Base-by-base conservation (phyloP, 75 land plant species). In the Cryptomeria japonica region DNA sequence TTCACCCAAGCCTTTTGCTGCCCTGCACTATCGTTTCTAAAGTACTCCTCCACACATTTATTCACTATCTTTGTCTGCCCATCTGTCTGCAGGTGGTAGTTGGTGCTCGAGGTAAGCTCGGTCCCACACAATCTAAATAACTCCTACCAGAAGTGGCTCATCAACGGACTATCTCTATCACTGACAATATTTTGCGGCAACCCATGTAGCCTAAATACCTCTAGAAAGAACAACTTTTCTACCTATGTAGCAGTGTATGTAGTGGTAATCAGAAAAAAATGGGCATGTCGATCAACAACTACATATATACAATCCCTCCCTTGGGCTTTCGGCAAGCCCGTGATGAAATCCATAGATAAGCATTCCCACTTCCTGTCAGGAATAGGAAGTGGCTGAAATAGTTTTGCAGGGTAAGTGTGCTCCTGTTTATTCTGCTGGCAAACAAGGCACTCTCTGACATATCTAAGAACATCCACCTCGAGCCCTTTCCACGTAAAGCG, bases 301-400 rank as follows among this genome's bases (percentile, higher is more conserved):
- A 86, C 75, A 32, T 55, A 68, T 12, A 68, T 86, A 3, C 39
- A 44, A 13, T 36, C 70, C 5, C 73, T 1, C 14, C 82, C 72
- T 5, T n/a, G 56, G 8, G 87, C 46, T 16, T 61, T 72, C 0
- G 89, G 73, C 34, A 85, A 55, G 36, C 86, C 89, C 10, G 5
- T 34, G 51, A 88, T 72, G n/a, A 88, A 88, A 68, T 88, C 89
- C 89, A 88, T 88, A 1, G 47, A 68, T 2, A 88, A 9, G 41
- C 37, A 44, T 44, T 88, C 87, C 87, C 89, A 88, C 32, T 39
- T n/a, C 22, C 79, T 70, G 37, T 85, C 42, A 11, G 80, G 82
- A 85, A 89, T 77, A 1, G 34, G 80, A 6, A 85, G 47, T n/a
- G 87, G 87, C 18, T 89, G 87, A 4, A 89, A 68, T 3, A 41